Evolutionary conservation across 805 yeast species (phyloP).

Genomic region (Ogataea kodamae): DNA sequence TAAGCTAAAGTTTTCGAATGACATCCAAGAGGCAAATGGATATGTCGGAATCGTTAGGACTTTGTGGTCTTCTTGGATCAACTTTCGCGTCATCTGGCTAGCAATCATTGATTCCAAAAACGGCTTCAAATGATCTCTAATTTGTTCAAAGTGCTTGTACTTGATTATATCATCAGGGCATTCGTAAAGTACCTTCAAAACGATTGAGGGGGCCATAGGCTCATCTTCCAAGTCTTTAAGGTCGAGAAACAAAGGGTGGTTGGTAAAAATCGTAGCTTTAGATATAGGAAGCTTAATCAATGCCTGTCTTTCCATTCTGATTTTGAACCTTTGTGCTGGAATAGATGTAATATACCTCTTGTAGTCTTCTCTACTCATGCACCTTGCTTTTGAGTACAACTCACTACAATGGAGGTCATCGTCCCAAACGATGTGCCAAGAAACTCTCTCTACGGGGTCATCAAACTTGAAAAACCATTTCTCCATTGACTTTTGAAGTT

Average conservation of each 20-base stretch:
- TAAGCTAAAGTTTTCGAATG: conserved; percentile 5
- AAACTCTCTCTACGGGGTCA: conserved; percentile 46
- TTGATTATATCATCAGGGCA: conserved; percentile 44
- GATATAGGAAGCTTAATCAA: conserved; percentile 44
- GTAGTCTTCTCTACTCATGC: conserved; percentile 34
- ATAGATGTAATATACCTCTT: conserved; percentile 34
- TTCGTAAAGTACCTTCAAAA: conserved; percentile 41
- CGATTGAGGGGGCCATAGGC: conserved; percentile 44
- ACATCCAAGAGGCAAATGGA: conserved; percentile 26
- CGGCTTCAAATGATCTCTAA: conserved; percentile 40
- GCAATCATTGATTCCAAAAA: conserved; percentile 40
- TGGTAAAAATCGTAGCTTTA: conserved; percentile 26
- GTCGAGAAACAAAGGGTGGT: conserved; percentile 36
- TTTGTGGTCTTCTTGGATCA: conserved; percentile 34
- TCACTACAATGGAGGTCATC: conserved; percentile 32
- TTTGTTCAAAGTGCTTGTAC: conserved; percentile 41
- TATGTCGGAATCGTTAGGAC: conserved; percentile 20
- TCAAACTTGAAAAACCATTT: conserved; percentile 44
- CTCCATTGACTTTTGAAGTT: conserved; percentile 46
- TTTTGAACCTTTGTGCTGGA: conserved; percentile 39
- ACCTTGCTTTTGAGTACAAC: conserved; percentile 32
- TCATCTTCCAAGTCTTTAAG: conserved; percentile 44
- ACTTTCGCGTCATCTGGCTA: conserved; percentile 37
- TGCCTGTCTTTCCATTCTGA: conserved; percentile 47
- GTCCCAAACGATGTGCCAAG: conserved; percentile 53